These are phyloP conservation scores for Spiraea crenata DNA, from an alignment of 331 rosid genomes.

Conservation along the genomic window DNA sequence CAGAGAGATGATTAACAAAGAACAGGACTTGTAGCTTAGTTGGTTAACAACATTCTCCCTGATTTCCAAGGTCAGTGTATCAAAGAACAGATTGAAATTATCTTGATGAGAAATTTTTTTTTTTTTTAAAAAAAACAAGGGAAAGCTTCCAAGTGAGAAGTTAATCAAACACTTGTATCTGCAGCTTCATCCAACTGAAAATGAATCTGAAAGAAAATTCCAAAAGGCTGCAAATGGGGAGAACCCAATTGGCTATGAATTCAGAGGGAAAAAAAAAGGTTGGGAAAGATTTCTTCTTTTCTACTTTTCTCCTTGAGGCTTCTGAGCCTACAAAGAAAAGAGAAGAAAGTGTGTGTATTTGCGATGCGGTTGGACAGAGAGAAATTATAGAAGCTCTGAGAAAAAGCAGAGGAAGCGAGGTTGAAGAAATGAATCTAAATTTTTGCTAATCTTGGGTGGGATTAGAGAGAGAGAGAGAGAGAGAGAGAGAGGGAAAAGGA, in stretches of 20 bases:
- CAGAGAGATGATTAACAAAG: constrained; percentile 21
- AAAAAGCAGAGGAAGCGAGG: constrained; percentile 42
- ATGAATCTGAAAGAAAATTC: constrained; percentile 14
- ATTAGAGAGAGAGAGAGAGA: background rate
- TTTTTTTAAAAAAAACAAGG: background rate
- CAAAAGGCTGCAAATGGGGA: constrained; percentile 26
- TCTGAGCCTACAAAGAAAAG: constrained; percentile 32
- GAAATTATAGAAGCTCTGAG: background rate
- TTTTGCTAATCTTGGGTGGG: constrained; percentile 16
- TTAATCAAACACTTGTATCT: constrained; percentile 16
- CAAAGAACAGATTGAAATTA: too few relatives aligned
- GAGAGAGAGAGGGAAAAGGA: constrained; percentile 17
- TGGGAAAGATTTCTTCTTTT: constrained; percentile 27
- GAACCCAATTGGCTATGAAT: constrained; percentile 27
- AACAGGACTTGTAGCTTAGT: background rate
- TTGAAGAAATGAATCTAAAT: constrained; percentile 51
- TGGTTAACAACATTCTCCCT: too few relatives aligned
- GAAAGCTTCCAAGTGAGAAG: too few relatives aligned
- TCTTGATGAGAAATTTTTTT: constrained; percentile 3
- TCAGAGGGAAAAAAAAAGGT: constrained; percentile 21
- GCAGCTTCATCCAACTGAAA: constrained; percentile 27
- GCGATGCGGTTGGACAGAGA: constrained; percentile 17
- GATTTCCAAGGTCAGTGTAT: too few relatives aligned
- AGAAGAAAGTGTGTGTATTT: constrained; percentile 5
- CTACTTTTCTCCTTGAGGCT: constrained; percentile 35